Conservation (phyloP, 2,329 filamentous ascomycete genomes). For the Pseudocercospora macadamiae region DNA sequence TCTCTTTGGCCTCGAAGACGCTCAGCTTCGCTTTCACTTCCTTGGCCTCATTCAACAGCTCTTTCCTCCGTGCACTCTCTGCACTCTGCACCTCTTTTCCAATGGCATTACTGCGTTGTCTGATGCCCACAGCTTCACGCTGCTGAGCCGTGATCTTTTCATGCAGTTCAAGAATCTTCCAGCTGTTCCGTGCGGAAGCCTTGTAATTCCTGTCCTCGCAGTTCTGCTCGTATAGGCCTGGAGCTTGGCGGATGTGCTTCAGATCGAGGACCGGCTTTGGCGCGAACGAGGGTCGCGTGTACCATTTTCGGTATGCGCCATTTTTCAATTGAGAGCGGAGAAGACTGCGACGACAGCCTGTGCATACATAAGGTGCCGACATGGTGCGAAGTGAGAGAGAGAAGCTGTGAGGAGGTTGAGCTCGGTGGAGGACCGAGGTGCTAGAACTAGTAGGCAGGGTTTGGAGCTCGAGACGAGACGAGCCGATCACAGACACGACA, state of each 20-base stretch:
- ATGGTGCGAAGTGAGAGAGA: not conserved
- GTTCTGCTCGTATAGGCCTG: slow-evolving; percentile 78
- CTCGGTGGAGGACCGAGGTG: not conserved
- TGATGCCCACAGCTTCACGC: slow-evolving; percentile 60
- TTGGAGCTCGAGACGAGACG: not conserved
- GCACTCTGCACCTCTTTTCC: slow-evolving; percentile 52
- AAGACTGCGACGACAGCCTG: not conserved
- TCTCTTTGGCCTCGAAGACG: slow-evolving; percentile 64
- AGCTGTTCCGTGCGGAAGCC: slow-evolving; percentile 54
- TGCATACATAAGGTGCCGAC: not conserved
- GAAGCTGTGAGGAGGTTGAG: not conserved
- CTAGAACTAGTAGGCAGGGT: not conserved
- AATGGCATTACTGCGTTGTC: slow-evolving; percentile 68
- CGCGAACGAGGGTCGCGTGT: slow-evolving; percentile 67
- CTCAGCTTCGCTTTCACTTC: slow-evolving; percentile 65
- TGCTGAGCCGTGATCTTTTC: slow-evolving; percentile 56
- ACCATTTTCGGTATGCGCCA: slow-evolving; percentile 23
- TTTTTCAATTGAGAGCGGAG: not conserved
- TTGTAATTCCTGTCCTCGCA: slow-evolving; percentile 84
- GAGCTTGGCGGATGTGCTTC: slow-evolving; percentile 86
- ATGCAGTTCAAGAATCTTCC: slow-evolving; percentile 56
- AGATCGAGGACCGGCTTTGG: slow-evolving; percentile 81
- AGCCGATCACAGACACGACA: not conserved
- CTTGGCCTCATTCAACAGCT: slow-evolving; percentile 66
- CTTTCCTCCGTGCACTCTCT: slow-evolving; percentile 39